Evolutionary conservation across 2,329 filamentous ascomycete species (phyloP), one percentile per base, ranked within the genome.

Genomic region (Ophiostoma himal-ulmi): DNA sequence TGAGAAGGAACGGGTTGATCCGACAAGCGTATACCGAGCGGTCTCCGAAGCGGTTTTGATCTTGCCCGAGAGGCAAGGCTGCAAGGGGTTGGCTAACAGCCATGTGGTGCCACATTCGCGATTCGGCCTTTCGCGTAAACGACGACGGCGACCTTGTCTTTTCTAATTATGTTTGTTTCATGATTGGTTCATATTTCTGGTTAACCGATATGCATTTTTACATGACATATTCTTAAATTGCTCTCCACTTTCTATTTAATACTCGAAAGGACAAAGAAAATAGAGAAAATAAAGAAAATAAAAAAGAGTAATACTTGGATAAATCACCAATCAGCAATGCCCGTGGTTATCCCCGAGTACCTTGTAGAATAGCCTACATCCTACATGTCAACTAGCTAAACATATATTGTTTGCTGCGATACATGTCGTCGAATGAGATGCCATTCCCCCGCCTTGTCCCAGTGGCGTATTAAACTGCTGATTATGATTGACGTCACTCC

Each of bases 81-180:
- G 57, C 20, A 30, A 34, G 26, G 62, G 62, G 13, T 14, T 37
- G 62, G 62, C 36, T 36, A 20, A 41, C 36, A 39, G 36, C 34
- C 5, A 26, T 57, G 52, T 5, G 11, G n/a, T 4, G n/a, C 17
- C 30, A 36, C 48, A 26, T 22, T 62, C 57, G 57, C 57, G 22
- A 7, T 62, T 62, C 57, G 57, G 57, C 36, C 17, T 62, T 68
- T 41, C 54, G n/a, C 62, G 26, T 52, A 69, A 69, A 11, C 26
- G 52, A 57, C n/a, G 17, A 22, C 14, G n/a, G 20, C 17, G 52
- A 57, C 20, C 4, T 26, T 54, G 48, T 22, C 11, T 54, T 10
- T 11, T 22, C 8, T 14, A 22, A 8, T 54, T 54, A 10, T 22
- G n/a, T 57, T 26, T 22, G 8, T 14, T 26, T 22, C n/a, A 11